Evolutionary conservation across 2,329 filamentous ascomycete genomes (phyloP), one percentile per base, ranked within the genome.

Genomic region (Penicillium sp.): DNA sequence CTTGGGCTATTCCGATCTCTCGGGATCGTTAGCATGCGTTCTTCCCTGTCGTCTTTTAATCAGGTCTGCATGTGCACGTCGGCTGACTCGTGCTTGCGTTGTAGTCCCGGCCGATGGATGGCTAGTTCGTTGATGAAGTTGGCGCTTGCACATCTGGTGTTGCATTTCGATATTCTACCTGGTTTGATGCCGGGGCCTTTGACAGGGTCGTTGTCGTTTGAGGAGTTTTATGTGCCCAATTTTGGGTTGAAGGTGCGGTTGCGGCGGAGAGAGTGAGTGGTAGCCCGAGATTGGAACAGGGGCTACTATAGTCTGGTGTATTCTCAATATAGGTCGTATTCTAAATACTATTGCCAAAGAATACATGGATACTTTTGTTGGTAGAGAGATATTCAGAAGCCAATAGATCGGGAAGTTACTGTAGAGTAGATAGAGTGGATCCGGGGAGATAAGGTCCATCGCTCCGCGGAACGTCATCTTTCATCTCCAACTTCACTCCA

Each of bases 181-280:
- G 49, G 53, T 33, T 59, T 50, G 10, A 47, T n/a, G 16, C 35
- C 44, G 1, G 48, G 16, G 1, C 37, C 56, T 4, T 44, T 66
- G 45, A 59, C 55, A 10, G 59, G 61, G 3, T 61, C 61, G n/a
- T 54, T 67, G 53, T 67, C 64, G 8, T 63, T 67, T 23, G 63
- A 65, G 60, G 64, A 67, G 50, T 65, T 67, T 39, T 63, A 61
- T 50, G 64, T 67, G 25, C 64, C 64, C 14, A 62, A 66, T 45
- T 64, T 67, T 11, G 55, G 57, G 5, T 26, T 81, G 3, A 57
- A 59, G 42, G 50, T 39, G 65, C 72, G 14, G 31, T 71, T 59
- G 45, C 55, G n/a, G 73, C 77, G 54, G 59, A 78, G 26, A 72
- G 65, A 9, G 55, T 10, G 62, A 60, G 21, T 19, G 37, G 21